These are phyloP conservation scores for Lichtheimia ornata DNA, from an alignment of 371 early-diverging fungal genomes.

Conservation along the genomic window DNA sequence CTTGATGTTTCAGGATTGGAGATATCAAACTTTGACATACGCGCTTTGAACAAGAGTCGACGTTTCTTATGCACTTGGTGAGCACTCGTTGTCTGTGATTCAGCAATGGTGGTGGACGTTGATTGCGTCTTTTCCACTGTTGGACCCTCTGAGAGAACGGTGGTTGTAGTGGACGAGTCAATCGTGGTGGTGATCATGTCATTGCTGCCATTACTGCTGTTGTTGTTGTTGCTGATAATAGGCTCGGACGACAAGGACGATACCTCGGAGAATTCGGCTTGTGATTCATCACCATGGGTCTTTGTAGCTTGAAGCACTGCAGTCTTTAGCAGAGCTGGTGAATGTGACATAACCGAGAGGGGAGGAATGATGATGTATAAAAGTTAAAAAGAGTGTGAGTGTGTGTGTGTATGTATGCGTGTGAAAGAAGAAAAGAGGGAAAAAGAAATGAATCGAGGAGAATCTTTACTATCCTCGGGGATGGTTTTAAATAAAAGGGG, in stretches of 20 bases:
- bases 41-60: slow-evolving; percentile 38
- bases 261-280: slow-evolving; percentile 5
- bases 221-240: neutral
- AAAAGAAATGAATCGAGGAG: neutral
- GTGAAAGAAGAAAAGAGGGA: neutral
- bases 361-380: neutral
- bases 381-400: neutral
- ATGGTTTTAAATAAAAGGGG: no score
- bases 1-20: slow-evolving; percentile 47
- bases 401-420: neutral
- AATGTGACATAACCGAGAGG: slow-evolving; percentile 6
- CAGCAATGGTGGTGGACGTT: neutral
- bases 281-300: neutral
- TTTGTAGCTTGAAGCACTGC: slow-evolving; percentile 10
- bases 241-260: slow-evolving; percentile 3
- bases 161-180: neutral
- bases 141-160: neutral
- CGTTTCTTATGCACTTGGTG: slow-evolving; percentile 22
- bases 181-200: slow-evolving; percentile 1
- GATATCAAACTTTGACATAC: slow-evolving; percentile 45
- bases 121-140: slow-evolving; percentile 3
- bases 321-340: slow-evolving; percentile 11
- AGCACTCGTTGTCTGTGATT: neutral
- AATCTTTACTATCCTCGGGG: no score
- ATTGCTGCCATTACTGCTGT: neutral